Conservation (phyloP, 2,329 filamentous ascomycete genomes). For the Myriangium duriaei region DNA sequence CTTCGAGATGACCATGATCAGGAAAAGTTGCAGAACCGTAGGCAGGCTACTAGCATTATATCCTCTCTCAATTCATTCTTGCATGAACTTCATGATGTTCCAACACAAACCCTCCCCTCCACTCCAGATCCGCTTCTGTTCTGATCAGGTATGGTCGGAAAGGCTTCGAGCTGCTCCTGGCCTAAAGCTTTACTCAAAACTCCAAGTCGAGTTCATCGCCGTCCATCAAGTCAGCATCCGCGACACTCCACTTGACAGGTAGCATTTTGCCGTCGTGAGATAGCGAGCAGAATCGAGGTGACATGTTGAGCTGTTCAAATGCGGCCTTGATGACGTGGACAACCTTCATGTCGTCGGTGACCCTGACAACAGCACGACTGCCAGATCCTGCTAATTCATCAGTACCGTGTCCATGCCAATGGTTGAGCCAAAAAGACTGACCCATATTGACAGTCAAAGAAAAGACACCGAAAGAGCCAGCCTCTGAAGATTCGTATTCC, state of each 20-base stretch:
- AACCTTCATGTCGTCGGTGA: conserved; percentile 1
- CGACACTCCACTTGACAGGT: conserved; percentile 1
- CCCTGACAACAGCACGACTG: background rate
- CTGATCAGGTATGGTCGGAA: no score
- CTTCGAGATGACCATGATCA: no score
- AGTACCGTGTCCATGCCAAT: no score
- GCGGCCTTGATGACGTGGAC: conserved; percentile 1
- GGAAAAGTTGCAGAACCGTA: no score
- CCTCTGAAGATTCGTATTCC: background rate
- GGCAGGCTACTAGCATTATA: conserved; percentile 8
- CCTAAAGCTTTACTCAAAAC: background rate
- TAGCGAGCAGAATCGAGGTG: background rate
- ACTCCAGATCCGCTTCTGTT: no score
- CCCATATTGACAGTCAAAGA: background rate
- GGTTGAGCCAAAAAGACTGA: no score
- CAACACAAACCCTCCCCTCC: no score
- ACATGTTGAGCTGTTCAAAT: background rate
- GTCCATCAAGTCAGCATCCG: background rate
- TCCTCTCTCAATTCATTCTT: conserved; percentile 8
- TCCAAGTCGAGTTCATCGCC: conserved; percentile 4
- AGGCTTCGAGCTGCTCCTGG: no score
- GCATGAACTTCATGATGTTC: no score
- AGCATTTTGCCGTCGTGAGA: background rate
- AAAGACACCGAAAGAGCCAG: background rate
- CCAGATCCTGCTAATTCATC: no score